Conservation (phyloP, 441 rosid species). For the Erysimum cheiri region DNA sequence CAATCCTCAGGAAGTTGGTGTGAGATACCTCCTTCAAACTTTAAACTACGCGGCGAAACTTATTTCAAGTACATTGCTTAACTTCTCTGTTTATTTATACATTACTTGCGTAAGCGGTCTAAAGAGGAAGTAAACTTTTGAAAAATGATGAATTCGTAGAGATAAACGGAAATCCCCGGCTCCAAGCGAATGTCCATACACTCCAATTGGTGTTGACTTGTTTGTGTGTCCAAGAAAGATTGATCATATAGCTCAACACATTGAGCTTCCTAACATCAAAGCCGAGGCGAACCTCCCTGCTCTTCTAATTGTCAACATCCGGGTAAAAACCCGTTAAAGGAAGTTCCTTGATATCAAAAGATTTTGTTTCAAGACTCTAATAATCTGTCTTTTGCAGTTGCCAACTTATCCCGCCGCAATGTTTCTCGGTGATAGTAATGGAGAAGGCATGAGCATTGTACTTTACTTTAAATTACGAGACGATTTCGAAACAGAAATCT, state of each 20-base stretch:
- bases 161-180: constrained; percentile 77
- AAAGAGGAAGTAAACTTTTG: constrained; percentile 1
- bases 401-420: constrained; percentile 91
- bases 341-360: neutral
- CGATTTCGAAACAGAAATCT: constrained; percentile 59
- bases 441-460: constrained; percentile 96
- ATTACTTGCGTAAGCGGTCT: neutral
- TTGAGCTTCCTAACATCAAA: constrained; percentile 80
- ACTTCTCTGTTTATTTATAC: neutral
- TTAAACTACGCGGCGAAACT: constrained; percentile 71
- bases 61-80: constrained; percentile 68
- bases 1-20: constrained; percentile 62
- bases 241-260: constrained; percentile 84
- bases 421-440: constrained; percentile 88
- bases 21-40: constrained; percentile 78
- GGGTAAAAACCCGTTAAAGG: constrained; percentile 46
- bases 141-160: constrained; percentile 52
- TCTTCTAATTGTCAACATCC: constrained; percentile 86
- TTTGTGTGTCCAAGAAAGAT: constrained; percentile 78
- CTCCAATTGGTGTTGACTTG: constrained; percentile 80
- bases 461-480: constrained; percentile 79
- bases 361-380: neutral
- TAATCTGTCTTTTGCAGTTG: constrained; percentile 50
- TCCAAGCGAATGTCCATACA: constrained; percentile 60
- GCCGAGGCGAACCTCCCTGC: constrained; percentile 67